Evolutionary conservation across 257 asterid species (phyloP).

Genomic region (Prunella vulgaris): DNA sequence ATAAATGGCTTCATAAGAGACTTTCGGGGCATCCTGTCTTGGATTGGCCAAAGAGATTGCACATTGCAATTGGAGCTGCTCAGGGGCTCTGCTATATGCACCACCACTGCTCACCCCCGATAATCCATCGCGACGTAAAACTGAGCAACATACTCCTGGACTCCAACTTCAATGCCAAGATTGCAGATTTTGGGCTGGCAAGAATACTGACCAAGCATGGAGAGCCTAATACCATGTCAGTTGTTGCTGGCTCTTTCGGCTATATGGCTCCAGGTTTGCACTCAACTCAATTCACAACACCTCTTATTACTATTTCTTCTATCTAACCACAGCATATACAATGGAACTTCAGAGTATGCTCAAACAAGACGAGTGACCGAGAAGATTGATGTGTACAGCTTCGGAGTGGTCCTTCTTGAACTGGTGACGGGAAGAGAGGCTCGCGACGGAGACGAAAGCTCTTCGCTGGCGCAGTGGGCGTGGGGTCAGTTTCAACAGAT

Average conservation of each 20-base stretch:
- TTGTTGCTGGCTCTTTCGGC: constrained; percentile 57
- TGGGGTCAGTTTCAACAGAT: constrained; percentile 51
- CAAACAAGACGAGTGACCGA: constrained; percentile 64
- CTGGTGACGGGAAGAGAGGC: constrained; percentile 74
- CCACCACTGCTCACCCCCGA: constrained; percentile 43
- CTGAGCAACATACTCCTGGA: constrained; percentile 47
- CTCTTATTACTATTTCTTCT: background rate
- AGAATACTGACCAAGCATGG: constrained; percentile 37
- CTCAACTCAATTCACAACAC: background rate
- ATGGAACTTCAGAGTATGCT: constrained; percentile 53
- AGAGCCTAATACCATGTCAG: constrained; percentile 48
- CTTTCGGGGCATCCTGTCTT: constrained; percentile 34
- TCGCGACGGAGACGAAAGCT: constrained; percentile 57
- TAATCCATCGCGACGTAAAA: constrained; percentile 51
- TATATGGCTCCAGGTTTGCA: constrained; percentile 56
- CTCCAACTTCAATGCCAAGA: constrained; percentile 45
- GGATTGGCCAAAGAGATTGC: constrained; percentile 54
- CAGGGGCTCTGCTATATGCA: constrained; percentile 58
- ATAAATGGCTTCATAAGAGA: constrained; percentile 65
- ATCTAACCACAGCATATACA: background rate
- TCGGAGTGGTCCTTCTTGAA: constrained; percentile 83
- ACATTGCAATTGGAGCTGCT: constrained; percentile 53
- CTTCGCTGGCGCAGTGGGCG: constrained; percentile 80
- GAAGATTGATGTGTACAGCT: constrained; percentile 87
- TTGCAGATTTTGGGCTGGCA: constrained; percentile 59